phyloP scores from a whole-genome alignment of 2,329 filamentous ascomycete species.

The Paraphoma chrysanthemicola region DNA sequence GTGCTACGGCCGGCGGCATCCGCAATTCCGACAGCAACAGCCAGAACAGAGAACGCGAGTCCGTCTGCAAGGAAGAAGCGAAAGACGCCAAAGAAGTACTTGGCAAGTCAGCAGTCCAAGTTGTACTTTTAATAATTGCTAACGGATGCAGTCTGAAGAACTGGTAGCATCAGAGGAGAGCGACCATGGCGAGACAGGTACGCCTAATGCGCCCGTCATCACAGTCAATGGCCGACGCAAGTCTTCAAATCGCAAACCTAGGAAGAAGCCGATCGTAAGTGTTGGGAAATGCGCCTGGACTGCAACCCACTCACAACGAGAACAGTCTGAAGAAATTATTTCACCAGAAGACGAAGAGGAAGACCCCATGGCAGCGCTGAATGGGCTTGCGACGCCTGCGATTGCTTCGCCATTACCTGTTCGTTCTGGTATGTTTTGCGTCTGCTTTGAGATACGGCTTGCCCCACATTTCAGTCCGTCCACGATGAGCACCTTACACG shows the following conservation, averaged over 20 bases:
- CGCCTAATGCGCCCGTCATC: constrained; percentile 14
- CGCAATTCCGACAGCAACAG: constrained; percentile 18
- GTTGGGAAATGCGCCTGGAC: neutral
- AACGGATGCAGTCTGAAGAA: constrained; percentile 35
- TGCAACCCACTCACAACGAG: constrained; percentile 3
- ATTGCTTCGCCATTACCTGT: constrained; percentile 30
- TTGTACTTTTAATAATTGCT: constrained; percentile 7
- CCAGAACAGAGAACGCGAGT: constrained; percentile 28
- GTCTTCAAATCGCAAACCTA: constrained; percentile 31
- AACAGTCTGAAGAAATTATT: constrained; percentile 37
- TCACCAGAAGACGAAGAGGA: constrained; percentile 40
- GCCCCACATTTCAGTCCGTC: constrained; percentile 6
- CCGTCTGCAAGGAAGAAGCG: constrained; percentile 37
- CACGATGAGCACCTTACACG: neutral
- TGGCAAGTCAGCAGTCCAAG: constrained; percentile 19
- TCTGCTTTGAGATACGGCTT: constrained; percentile 7
- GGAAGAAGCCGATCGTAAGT: constrained; percentile 41
- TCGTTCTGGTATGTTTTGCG: constrained; percentile 33
- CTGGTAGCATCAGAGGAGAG: constrained; percentile 39
- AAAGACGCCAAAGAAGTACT: constrained; percentile 36
- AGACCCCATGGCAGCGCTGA: constrained; percentile 25
- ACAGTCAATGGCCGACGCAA: constrained; percentile 32
- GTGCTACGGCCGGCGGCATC: constrained; percentile 18
- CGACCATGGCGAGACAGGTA: constrained; percentile 23
- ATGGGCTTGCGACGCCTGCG: constrained; percentile 15